Base-by-base conservation (phyloP, 2,329 filamentous ascomycete genomes). In the Stachybotrys chartarum region DNA sequence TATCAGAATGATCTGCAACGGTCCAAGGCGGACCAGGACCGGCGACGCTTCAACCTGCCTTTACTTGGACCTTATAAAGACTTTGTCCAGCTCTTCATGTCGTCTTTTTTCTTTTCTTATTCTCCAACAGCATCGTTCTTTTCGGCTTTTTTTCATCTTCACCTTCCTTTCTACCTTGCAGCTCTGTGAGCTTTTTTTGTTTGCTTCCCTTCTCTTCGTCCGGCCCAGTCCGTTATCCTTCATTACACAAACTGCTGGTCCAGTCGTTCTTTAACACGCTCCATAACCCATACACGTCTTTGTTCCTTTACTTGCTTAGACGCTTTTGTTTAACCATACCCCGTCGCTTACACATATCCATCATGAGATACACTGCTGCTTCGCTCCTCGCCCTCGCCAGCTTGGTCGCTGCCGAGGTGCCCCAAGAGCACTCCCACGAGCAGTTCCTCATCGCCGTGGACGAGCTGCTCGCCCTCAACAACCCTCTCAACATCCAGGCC, bases 351-450 rank as follows among this genome's bases (percentile, higher is more conserved):
- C 24, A 24, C 24, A 24, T 24, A 24, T 24, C 24, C 45, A 47
- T 24, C 45, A 47, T 47, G 45, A 47, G 18, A 24, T 17, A n/a
- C 45, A 8, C 10, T n/a, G 45, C n/a, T 47, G 45, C 45, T 47
- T 12, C 45, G 10, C 3, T 47, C 45, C 45, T 47, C 8, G 45
- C 45, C 18, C 45, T 47, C 18, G 45, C 45, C 10, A 6, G 16
- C 45, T 6, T 47, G 16, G 45, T 17, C 17, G 45, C 45, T 24
- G 45, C 45, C 45, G 45, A 83, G 64, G 79, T 83, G 56, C 80
- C 80, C 30, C 79, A 83, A 63, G 80, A 83, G 59, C 78, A 82
- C 62, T 78, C 79, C 11, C 80, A 84, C 66, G 67, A 76, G 55
- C 72, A 75, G 59, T 73, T 80, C 63, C 66, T 83, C 51, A 65